phyloP scores from a whole-genome alignment of 1,284 basidiomycete genomes.

The Tremellales sp. region DNA sequence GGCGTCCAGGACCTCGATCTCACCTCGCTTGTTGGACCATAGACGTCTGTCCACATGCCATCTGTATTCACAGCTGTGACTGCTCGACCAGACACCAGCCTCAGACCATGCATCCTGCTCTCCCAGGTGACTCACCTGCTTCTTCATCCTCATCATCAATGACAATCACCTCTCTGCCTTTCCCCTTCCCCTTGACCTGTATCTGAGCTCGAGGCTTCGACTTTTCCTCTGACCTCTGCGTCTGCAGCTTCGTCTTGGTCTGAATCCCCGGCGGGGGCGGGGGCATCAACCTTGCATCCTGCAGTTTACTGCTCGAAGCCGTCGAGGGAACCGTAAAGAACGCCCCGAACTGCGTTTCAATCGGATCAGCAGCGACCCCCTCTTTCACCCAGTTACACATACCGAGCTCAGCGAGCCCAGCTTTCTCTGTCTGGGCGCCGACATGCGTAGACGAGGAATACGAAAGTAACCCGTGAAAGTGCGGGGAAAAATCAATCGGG shows the following conservation, averaged over 20 bases:
- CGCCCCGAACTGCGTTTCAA: no score
- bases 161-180: slow-evolving; percentile 32
- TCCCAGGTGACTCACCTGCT: slow-evolving; percentile 3
- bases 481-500: no score
- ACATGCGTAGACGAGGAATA: no score
- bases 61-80: neutral
- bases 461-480: no score
- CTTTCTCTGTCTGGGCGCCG: no score
- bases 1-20: slow-evolving; percentile 9
- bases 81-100: neutral
- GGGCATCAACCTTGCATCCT: slow-evolving; percentile 29
- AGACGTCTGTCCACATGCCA: slow-evolving; percentile 70
- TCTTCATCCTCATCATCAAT: slow-evolving; percentile 31
- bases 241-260: slow-evolving; percentile 8
- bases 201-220: neutral
- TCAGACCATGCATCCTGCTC: neutral
- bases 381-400: no score
- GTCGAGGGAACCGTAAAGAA: slow-evolving; percentile 1
- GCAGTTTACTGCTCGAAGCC: slow-evolving; percentile 3
- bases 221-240: neutral
- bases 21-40: slow-evolving; percentile 66
- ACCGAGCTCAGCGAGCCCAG: no score
- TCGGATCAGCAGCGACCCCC: no score
- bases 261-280: slow-evolving; percentile 22
- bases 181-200: slow-evolving; percentile 53